These are phyloP conservation scores for Castanea mollissima DNA, from an alignment of 306 rosid genomes.

Conservation along the genomic window DNA sequence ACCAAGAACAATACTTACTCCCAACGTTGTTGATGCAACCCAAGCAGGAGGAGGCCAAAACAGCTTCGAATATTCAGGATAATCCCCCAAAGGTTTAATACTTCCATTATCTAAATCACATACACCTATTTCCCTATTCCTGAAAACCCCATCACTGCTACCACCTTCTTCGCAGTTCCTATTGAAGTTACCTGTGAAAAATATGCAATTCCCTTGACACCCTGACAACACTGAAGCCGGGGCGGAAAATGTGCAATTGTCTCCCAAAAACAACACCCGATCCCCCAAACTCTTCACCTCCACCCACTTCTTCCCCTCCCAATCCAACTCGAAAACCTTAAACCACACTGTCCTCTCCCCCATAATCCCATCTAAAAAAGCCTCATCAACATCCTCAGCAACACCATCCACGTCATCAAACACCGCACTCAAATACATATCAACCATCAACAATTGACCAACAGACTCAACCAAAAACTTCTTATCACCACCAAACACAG, in stretches of 20 bases:
- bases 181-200: slow-evolving; percentile 50
- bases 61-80: slow-evolving; percentile 45
- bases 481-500: slow-evolving; percentile 91
- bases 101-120: slow-evolving; percentile 44
- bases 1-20: slow-evolving; percentile 29
- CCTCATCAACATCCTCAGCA: slow-evolving; percentile 8
- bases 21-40: slow-evolving; percentile 25
- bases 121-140: slow-evolving; percentile 48
- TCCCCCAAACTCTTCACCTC: slow-evolving; percentile 55
- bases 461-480: slow-evolving; percentile 64
- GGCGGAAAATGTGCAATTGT: slow-evolving; percentile 66
- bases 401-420: background rate
- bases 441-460: slow-evolving; percentile 67
- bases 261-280: slow-evolving; percentile 67
- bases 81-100: slow-evolving; percentile 46
- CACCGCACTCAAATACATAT: slow-evolving; percentile 40
- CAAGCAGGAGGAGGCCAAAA: slow-evolving; percentile 83
- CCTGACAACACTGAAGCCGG: slow-evolving; percentile 41
- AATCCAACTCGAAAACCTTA: slow-evolving; percentile 46
- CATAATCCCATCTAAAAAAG: slow-evolving; percentile 14
- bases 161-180: slow-evolving; percentile 22
- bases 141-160: slow-evolving; percentile 7
- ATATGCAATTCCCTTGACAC: slow-evolving; percentile 53
- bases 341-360: slow-evolving; percentile 57
- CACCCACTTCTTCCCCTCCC: slow-evolving; percentile 52